Conservation (phyloP, 2,329 filamentous ascomycete genomes). For the Ceratocystis ficicola region DNA sequence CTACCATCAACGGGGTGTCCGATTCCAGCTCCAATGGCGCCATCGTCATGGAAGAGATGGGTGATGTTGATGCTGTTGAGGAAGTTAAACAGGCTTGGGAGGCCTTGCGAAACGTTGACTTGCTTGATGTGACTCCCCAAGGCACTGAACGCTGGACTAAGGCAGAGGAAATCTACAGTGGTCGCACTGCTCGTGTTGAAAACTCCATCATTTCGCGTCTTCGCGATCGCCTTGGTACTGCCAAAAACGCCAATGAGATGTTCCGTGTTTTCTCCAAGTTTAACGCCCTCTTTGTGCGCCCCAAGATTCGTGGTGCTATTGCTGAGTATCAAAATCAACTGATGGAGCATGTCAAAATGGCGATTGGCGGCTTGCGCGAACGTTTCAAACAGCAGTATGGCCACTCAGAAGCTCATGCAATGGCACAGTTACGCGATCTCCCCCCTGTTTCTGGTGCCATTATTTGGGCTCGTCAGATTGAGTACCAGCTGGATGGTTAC, state of each 20-base stretch:
- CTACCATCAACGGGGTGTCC: constrained; percentile 37
- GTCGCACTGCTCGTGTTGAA: constrained; percentile 90
- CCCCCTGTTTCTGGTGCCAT: constrained; percentile 94
- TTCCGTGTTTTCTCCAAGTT: constrained; percentile 99
- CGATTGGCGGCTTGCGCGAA: constrained; percentile 85
- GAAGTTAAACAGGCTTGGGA: constrained; percentile 93
- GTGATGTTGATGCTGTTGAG: constrained; percentile 91
- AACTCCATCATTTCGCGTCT: constrained; percentile 96
- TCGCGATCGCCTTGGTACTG: constrained; percentile 82
- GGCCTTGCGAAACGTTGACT: constrained; percentile 84
- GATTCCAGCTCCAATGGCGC: constrained; percentile 42
- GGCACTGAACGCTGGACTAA: constrained; percentile 87
- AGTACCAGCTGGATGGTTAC: constrained; percentile 86
- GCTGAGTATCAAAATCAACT: constrained; percentile 96
- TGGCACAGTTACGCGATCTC: constrained; percentile 92
- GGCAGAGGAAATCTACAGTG: constrained; percentile 92
- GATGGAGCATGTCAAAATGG: constrained; percentile 94
- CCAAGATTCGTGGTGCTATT: constrained; percentile 97
- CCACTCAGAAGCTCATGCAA: constrained; percentile 92
- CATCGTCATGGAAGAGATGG: constrained; percentile 81
- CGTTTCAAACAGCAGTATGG: constrained; percentile 98
- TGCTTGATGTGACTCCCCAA: constrained; percentile 80
- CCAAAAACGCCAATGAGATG: constrained; percentile 98
- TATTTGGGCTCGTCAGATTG: constrained; percentile 94
- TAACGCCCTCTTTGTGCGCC: constrained; percentile 93